These are phyloP conservation scores for Luzula sylvatica DNA, from an alignment of 176 grass and related monocot species.

Conservation along the genomic window DNA sequence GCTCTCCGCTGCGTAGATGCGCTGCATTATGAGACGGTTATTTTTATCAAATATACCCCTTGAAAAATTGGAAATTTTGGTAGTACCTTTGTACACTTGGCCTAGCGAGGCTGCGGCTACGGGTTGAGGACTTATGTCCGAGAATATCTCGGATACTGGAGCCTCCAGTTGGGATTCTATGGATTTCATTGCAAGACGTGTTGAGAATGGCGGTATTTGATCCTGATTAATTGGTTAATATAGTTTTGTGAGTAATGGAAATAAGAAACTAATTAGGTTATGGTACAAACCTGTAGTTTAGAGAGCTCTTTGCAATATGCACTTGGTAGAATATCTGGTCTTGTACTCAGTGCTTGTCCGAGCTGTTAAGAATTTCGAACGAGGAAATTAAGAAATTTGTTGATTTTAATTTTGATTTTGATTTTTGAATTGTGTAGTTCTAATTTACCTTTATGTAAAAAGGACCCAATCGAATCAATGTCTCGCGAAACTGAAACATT, in stretches of 20 bases:
- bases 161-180: conserved; percentile 71
- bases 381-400: conserved; percentile 4
- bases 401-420: not conserved
- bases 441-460: conserved; percentile 88
- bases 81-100: conserved; percentile 96
- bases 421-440: not conserved
- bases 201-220: conserved; percentile 98
- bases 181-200: conserved; percentile 56
- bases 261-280: not conserved
- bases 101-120: conserved; percentile 90
- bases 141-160: conserved; percentile 71
- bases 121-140: conserved; percentile 70
- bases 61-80: no score
- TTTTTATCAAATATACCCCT: not conserved
- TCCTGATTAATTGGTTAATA: conserved; percentile 36
- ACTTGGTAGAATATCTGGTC: conserved; percentile 72
- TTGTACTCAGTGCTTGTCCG: conserved; percentile 91
- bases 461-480: conserved; percentile 76
- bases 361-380: conserved; percentile 35
- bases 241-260: not conserved
- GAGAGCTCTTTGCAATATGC: conserved; percentile 91
- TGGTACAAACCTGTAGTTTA: conserved; percentile 54
- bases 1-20: conserved; percentile 93
- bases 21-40: conserved; percentile 57
- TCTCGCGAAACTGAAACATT: conserved; percentile 77